These are phyloP conservation scores for Globisporangium nodosum DNA, from an alignment of 352 stramenopile species.

Conservation along the genomic window DNA sequence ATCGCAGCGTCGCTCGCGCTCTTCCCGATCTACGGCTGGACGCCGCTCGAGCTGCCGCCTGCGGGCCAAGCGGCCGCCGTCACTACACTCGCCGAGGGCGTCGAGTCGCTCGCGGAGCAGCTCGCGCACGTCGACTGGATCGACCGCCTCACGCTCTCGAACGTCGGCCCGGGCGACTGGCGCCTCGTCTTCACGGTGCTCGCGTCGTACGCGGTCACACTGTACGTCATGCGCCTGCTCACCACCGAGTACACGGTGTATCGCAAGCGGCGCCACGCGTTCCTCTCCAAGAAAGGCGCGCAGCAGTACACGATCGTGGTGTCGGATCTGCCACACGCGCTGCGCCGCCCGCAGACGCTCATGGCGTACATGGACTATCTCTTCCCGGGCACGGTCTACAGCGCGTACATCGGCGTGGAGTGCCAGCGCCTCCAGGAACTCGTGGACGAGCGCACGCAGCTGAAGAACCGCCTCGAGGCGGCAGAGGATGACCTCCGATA, in stretches of 20 bases:
- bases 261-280: conserved; percentile 10
- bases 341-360: conserved; percentile 52
- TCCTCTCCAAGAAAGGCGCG: conserved; percentile 35
- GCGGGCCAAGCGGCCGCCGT: conserved; percentile 16
- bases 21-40: conserved; percentile 65
- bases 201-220: conserved; percentile 38
- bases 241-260: conserved; percentile 41
- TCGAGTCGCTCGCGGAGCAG: conserved; percentile 19
- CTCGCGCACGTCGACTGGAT: conserved; percentile 47
- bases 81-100: conserved; percentile 16
- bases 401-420: conserved; percentile 69
- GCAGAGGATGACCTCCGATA: conserved; percentile 39
- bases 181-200: conserved; percentile 58
- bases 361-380: conserved; percentile 61
- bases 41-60: conserved; percentile 25
- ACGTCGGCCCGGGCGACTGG: conserved; percentile 55
- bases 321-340: conserved; percentile 46
- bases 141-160: conserved; percentile 64
- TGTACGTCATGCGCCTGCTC: conserved; percentile 56
- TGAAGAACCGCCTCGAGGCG: conserved; percentile 48
- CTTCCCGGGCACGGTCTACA: conserved; percentile 57
- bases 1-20: conserved; percentile 50
- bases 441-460: conserved; percentile 39
- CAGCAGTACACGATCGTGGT: conserved; percentile 77
- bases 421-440: conserved; percentile 51